Conservation (phyloP, 2,329 filamentous ascomycete genomes). For the Penicillium sp. region DNA sequence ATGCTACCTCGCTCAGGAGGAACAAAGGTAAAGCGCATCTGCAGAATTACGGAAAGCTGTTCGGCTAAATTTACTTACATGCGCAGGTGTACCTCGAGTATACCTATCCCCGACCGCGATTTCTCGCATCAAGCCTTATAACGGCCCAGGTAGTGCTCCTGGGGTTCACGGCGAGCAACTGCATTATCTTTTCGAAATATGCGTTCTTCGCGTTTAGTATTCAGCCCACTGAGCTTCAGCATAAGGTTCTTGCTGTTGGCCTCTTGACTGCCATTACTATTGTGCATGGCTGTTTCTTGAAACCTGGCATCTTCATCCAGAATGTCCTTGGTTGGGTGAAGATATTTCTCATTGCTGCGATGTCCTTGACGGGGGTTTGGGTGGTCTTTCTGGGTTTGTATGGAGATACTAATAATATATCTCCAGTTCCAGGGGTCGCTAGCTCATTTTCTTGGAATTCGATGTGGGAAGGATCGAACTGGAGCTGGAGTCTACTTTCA, state of each 20-base stretch:
- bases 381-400: constrained; percentile 45
- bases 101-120: constrained; percentile 54
- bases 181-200: constrained; percentile 61
- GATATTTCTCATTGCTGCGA: constrained; percentile 51
- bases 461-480: constrained; percentile 57
- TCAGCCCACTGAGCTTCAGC: constrained; percentile 43
- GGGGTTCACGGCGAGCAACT: constrained; percentile 61
- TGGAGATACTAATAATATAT: constrained; percentile 7
- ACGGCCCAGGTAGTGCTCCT: constrained; percentile 56
- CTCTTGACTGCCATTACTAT: constrained; percentile 51
- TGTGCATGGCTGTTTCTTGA: constrained; percentile 52
- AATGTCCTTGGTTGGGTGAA: constrained; percentile 57
- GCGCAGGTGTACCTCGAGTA: constrained; percentile 61
- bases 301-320: constrained; percentile 52
- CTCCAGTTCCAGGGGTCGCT: background rate
- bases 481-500: constrained; percentile 60
- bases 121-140: constrained; percentile 56
- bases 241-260: constrained; percentile 50
- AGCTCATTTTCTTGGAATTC: constrained; percentile 40
- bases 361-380: constrained; percentile 54
- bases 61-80: constrained; percentile 32
- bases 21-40: constrained; percentile 49
- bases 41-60: constrained; percentile 34
- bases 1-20: constrained; percentile 63
- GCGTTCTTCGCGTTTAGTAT: constrained; percentile 51